phyloP scores from a whole-genome alignment of 371 early-diverging fungal species.

The Apophysomyces trapeziformis region DNA sequence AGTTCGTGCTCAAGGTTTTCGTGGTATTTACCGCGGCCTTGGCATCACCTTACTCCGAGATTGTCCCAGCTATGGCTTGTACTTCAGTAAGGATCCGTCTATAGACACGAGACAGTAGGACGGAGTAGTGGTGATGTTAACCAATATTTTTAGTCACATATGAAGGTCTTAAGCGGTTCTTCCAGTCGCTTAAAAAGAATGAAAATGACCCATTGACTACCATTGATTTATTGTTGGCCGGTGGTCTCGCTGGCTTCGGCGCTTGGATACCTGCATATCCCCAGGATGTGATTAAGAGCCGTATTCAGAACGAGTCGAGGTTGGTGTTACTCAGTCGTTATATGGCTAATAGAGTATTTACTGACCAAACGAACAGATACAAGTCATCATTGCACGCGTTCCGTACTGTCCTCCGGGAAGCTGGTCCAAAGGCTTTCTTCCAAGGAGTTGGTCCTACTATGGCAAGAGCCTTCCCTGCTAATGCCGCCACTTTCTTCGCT shows the following conservation, averaged over 20 bases:
- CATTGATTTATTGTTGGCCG: conserved; percentile 77
- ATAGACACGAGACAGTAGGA: not conserved
- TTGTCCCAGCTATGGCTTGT: conserved; percentile 82
- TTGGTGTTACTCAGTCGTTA: conserved; percentile 6
- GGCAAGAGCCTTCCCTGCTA: conserved; percentile 91
- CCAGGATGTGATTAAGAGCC: conserved; percentile 88
- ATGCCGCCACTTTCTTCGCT: conserved; percentile 85
- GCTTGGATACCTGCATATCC: conserved; percentile 91
- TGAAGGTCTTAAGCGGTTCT: conserved; percentile 65
- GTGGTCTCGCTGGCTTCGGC: conserved; percentile 83
- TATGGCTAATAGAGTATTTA: not conserved
- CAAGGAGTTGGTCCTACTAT: conserved; percentile 85
- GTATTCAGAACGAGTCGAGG: conserved; percentile 69
- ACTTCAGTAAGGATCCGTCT: conserved; percentile 65
- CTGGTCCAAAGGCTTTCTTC: conserved; percentile 66
- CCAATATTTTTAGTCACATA: conserved; percentile 56
- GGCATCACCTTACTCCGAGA: conserved; percentile 83
- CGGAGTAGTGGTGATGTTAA: not conserved
- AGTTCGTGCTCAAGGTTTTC: conserved; percentile 65
- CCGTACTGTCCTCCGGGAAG: conserved; percentile 51
- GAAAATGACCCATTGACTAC: conserved; percentile 53
- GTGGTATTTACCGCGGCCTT: conserved; percentile 83
- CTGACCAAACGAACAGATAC: conserved; percentile 19
- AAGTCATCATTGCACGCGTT: conserved; percentile 39
- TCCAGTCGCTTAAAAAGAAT: conserved; percentile 52